phyloP scores from a whole-genome alignment of 2,329 filamentous ascomycete species.

The Aspergillus fumigatiaffinis region DNA sequence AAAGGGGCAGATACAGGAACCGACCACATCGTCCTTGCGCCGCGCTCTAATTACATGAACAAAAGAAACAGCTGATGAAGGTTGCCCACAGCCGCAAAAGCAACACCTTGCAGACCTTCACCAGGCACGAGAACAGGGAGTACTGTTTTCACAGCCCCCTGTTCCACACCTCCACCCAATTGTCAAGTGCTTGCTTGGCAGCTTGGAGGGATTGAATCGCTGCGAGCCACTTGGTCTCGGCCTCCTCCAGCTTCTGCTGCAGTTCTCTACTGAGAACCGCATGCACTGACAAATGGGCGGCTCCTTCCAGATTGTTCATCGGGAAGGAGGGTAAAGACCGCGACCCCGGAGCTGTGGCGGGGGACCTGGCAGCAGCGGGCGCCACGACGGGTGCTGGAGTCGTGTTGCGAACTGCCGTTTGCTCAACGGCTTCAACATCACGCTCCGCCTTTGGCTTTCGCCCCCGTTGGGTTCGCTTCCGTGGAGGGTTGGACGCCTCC shows the following conservation, averaged over 20 bases:
- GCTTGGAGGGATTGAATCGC: slow-evolving; percentile 17
- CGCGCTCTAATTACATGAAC: background rate
- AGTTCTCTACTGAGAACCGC: slow-evolving; percentile 57
- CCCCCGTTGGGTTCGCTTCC: slow-evolving; percentile 5
- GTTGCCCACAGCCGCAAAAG: background rate
- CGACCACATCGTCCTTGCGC: background rate
- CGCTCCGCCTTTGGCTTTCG: slow-evolving; percentile 4
- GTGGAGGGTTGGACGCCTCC: background rate
- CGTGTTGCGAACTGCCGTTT: background rate
- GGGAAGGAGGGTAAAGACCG: slow-evolving; percentile 5
- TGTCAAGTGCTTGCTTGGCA: slow-evolving; percentile 16
- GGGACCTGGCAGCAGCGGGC: background rate
- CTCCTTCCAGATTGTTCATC: slow-evolving; percentile 15
- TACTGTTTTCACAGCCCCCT: slow-evolving; percentile 6
- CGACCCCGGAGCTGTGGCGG: background rate
- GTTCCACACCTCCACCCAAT: slow-evolving; percentile 19
- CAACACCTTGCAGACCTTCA: background rate
- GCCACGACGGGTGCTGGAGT: background rate
- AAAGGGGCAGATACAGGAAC: background rate
- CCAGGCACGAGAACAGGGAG: background rate
- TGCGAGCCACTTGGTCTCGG: slow-evolving; percentile 55
- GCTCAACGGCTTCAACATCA: background rate
- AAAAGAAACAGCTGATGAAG: background rate
- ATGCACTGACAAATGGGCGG: slow-evolving; percentile 32
- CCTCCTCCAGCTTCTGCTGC: slow-evolving; percentile 53